Conservation (phyloP, 805 yeast species). For the Candida michaelii region DNA sequence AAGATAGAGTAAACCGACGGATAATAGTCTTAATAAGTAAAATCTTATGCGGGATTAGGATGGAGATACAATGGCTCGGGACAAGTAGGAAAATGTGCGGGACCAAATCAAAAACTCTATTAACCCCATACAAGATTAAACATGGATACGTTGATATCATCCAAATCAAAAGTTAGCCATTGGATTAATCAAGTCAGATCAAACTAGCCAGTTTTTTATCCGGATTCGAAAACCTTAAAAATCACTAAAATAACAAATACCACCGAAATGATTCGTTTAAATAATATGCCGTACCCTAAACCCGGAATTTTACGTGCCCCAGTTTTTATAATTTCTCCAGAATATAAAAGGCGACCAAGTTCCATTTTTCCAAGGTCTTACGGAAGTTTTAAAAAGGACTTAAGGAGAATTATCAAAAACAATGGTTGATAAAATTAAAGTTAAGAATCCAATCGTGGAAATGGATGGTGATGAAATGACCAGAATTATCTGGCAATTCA, state of each 20-base stretch:
- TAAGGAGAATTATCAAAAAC: background rate
- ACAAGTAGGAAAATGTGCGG: no score
- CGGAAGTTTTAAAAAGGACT: background rate
- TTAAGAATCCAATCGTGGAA: slow-evolving; percentile 88
- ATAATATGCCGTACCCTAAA: background rate
- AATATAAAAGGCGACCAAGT: slow-evolving; percentile 1
- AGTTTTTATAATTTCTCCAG: background rate
- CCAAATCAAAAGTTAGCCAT: no score
- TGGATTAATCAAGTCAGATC: no score
- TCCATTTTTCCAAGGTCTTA: slow-evolving; percentile 3
- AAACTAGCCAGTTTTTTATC: no score
- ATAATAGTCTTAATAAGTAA: no score
- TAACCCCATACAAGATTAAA: no score
- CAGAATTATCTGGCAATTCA: slow-evolving; percentile 90
- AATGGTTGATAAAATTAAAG: slow-evolving; percentile 58
- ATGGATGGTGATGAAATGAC: slow-evolving; percentile 99
- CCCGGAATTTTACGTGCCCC: slow-evolving; percentile 7
- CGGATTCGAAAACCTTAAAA: no score
- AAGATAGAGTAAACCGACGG: no score
- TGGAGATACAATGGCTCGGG: no score
- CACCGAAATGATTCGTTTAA: background rate
- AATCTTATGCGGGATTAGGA: no score
- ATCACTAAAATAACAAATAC: background rate
- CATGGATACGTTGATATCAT: no score
- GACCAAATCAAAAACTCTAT: no score